Evolutionary conservation across 768 basidiomycete species (phyloP).

Genomic region (Mycena leptocephala): DNA sequence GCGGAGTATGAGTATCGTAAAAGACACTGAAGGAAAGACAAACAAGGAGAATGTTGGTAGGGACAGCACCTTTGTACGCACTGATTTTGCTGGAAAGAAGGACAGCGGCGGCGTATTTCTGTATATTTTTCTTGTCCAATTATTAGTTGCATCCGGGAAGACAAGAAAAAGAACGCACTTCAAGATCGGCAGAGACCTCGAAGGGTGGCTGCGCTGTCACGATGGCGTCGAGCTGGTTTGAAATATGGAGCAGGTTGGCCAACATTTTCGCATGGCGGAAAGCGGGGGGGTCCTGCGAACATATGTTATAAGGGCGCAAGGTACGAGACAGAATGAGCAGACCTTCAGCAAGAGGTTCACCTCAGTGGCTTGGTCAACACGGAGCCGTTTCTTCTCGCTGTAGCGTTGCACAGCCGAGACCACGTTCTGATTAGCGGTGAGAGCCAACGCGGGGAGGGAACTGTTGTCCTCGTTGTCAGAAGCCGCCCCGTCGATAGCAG

Average conservation of each 20-base stretch:
- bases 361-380: not conserved
- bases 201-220: not conserved
- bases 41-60: not conserved
- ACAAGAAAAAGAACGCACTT: not conserved
- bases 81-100: slow-evolving; percentile 4
- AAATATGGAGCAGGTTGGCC: not conserved
- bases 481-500: not conserved
- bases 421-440: not conserved
- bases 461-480: not conserved
- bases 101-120: not conserved
- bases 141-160: no score
- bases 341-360: not conserved
- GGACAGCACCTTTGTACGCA: not conserved
- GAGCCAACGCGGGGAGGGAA: not conserved
- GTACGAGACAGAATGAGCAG: not conserved
- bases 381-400: not conserved
- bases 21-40: not conserved
- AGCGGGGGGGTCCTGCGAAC: not conserved
- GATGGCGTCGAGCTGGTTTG: not conserved
- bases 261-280: not conserved
- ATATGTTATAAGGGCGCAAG: no score
- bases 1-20: not conserved
- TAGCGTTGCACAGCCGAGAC: not conserved
- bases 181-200: not conserved
- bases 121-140: not conserved